Base-by-base conservation (phyloP, 805 yeast species). In the Pichia gijzeniarum region DNA sequence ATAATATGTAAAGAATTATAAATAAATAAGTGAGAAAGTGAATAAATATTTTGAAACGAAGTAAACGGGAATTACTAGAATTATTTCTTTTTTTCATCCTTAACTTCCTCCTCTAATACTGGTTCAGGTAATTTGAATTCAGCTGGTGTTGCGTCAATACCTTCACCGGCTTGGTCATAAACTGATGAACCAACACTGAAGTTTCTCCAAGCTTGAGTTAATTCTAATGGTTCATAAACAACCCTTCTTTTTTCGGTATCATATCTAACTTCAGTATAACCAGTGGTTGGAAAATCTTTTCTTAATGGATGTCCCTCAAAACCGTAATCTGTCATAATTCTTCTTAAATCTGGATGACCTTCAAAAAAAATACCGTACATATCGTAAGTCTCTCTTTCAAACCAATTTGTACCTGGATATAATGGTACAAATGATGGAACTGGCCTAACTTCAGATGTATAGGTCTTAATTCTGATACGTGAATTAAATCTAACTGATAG, bases 131-230 rank as follows among this genome's bases (percentile, higher is more conserved):
- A 77, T 64, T 82, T 82, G 74, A 86, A 87, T 35, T 77, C 66
- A 51, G 81, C 89, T 6, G 95, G 95, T 20, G 91, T 79, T 54
- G 73, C 78, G 63, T 87, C 95, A 50, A 77, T 73, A 58, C 95
- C 95, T 17, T 81, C 83, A 47, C 95, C 95, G 55, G 86, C 91
- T 55, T 84, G 95, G 65, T 87, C 95, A 93, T 95, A 87, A 40
- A 84, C 88, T 28, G 91, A 79, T 10, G 91, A 80, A 39, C 95
- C 95, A 39, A 85, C 95, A 22, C 85, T 72, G 70, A 87, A 87
- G 72, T 85, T 84, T 73, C 95, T 80, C 80, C 87, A 87, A 13
- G 95, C 95, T 70, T 87, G 95, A 28, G 95, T 85, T 63, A 87
- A 74, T 71, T 87, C 95, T 60, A 87, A 74, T 35, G 95, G 95